Evolutionary conservation across 768 basidiomycete genomes (phyloP).

Genomic region (Lyophyllum atratum): DNA sequence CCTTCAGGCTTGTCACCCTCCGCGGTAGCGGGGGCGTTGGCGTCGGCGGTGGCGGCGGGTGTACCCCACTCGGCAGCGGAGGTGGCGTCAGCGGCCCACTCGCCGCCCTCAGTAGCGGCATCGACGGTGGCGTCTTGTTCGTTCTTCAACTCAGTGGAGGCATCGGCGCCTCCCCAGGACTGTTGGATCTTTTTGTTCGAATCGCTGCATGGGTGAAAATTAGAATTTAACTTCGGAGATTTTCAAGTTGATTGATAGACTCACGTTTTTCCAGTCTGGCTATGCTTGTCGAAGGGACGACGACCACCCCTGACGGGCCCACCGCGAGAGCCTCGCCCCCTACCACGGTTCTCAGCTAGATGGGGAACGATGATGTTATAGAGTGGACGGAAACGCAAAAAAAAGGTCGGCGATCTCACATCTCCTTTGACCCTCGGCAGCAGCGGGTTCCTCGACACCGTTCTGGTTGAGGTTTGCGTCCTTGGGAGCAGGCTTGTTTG

Average conservation of each 20-base stretch:
- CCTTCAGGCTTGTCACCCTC: conserved; percentile 44
- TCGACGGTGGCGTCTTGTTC: conserved; percentile 79
- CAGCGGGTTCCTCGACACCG: conserved; percentile 34
- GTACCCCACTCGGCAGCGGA: conserved; percentile 47
- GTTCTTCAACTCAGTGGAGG: conserved; percentile 75
- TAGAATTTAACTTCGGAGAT: conserved; percentile 1
- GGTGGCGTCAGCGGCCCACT: conserved; percentile 54
- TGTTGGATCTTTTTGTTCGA: conserved; percentile 94
- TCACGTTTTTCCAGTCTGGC: conserved; percentile 81
- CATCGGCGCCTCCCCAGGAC: conserved; percentile 94
- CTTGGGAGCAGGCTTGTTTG: conserved; percentile 38
- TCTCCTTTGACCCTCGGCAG: conserved; percentile 36
- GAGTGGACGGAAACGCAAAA: conserved; percentile 1
- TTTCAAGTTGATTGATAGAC: conserved; percentile 26
- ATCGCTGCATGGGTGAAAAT: conserved; percentile 54
- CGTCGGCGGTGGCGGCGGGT: conserved; percentile 25
- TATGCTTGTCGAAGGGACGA: conserved; percentile 84
- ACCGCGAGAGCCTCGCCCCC: conserved; percentile 54
- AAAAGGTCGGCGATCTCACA: conserved; percentile 27
- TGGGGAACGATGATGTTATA: conserved; percentile 12
- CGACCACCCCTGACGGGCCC: conserved; percentile 59
- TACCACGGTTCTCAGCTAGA: conserved; percentile 54
- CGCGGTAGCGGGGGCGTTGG: conserved; percentile 32
- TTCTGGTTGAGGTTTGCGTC: conserved; percentile 42
- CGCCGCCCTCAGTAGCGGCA: conserved; percentile 56